A percentile compares a stretch with the other conserved stretches of the same genome.
These are phyloP conservation scores for Graphium sp. DNA, from an alignment of 2,329 filamentous ascomycete genomes.

Conservation along the genomic window DNA sequence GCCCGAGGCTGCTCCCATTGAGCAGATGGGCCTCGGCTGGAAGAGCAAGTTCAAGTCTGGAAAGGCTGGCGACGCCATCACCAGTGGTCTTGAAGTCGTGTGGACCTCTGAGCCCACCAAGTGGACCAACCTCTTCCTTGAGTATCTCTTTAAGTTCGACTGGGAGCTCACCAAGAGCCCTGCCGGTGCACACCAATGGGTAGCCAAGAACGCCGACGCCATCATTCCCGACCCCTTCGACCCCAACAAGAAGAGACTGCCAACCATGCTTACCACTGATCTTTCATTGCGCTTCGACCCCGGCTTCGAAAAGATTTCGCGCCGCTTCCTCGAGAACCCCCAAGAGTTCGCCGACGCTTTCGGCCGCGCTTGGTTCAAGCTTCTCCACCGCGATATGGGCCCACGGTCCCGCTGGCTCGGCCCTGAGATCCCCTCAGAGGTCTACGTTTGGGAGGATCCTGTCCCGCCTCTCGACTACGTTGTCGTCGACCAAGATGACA, in stretches of 20 bases:
- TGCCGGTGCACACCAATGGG: constrained; percentile 62
- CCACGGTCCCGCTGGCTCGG: constrained; percentile 55
- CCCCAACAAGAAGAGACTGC: constrained; percentile 51
- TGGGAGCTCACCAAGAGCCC: constrained; percentile 65
- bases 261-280: constrained; percentile 66
- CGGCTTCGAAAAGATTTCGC: constrained; percentile 58
- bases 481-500: constrained; percentile 43
- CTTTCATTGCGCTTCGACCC: constrained; percentile 56
- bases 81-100: constrained; percentile 60
- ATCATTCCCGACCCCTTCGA: constrained; percentile 60
- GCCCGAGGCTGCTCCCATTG: constrained; percentile 46
- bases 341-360: constrained; percentile 55
- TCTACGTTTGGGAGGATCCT: constrained; percentile 60
- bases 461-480: constrained; percentile 41
- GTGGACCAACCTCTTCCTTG: constrained; percentile 60
- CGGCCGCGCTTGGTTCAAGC: constrained; percentile 66
- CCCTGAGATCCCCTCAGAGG: constrained; percentile 55
- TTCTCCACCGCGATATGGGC: constrained; percentile 65
- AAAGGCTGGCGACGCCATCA: constrained; percentile 58
- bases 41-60: constrained; percentile 44
- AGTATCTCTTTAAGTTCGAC: constrained; percentile 63
- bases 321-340: constrained; percentile 51
- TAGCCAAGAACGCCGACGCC: constrained; percentile 48
- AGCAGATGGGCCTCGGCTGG: constrained; percentile 60
- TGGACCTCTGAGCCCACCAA: constrained; percentile 64